Percentiles rank a stretch among this genome's conserved stretches.
These are phyloP conservation scores for Melampsora medusae DNA, from an alignment of 1,284 basidiomycete species.

Conservation along the genomic window DNA sequence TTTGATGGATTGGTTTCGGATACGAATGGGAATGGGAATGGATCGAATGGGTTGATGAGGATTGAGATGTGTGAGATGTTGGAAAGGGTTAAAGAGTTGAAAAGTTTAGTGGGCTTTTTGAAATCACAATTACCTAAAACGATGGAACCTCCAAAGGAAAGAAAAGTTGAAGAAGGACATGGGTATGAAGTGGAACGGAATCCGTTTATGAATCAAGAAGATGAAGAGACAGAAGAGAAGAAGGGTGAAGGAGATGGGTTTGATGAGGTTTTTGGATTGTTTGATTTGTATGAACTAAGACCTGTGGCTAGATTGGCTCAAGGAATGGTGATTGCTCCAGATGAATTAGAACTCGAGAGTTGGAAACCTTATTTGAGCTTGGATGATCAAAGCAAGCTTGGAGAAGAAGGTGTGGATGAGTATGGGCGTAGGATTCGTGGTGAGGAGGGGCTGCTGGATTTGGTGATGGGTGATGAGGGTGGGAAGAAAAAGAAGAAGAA, in stretches of 20 bases:
- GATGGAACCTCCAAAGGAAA: constrained; percentile 5
- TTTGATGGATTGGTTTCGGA: neutral
- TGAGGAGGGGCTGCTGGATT: constrained; percentile 49
- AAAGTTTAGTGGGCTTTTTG: constrained; percentile 16
- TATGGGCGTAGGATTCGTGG: constrained; percentile 48
- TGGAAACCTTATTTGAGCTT: constrained; percentile 68
- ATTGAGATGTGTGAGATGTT: constrained; percentile 32
- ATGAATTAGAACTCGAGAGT: constrained; percentile 76
- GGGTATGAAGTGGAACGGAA: constrained; percentile 16
- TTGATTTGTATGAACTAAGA: constrained; percentile 76
- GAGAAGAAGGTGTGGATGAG: constrained; percentile 52
- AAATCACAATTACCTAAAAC: constrained; percentile 15
- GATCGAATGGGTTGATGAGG: constrained; percentile 13
- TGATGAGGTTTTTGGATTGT: constrained; percentile 81
- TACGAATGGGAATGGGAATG: neutral
- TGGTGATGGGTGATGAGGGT: constrained; percentile 48
- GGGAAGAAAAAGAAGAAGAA: constrained; percentile 45
- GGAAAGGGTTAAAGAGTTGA: constrained; percentile 29
- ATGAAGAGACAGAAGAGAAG: constrained; percentile 14
- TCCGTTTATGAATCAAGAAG: constrained; percentile 23
- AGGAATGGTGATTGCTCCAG: constrained; percentile 72
- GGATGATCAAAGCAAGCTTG: constrained; percentile 43
- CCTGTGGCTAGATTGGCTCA: constrained; percentile 79
- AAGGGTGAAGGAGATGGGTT: constrained; percentile 58
- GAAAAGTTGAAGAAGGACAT: constrained; percentile 29